Conservation (phyloP, 192 early-diverging fungal species). For the Dissophora ornata region DNA sequence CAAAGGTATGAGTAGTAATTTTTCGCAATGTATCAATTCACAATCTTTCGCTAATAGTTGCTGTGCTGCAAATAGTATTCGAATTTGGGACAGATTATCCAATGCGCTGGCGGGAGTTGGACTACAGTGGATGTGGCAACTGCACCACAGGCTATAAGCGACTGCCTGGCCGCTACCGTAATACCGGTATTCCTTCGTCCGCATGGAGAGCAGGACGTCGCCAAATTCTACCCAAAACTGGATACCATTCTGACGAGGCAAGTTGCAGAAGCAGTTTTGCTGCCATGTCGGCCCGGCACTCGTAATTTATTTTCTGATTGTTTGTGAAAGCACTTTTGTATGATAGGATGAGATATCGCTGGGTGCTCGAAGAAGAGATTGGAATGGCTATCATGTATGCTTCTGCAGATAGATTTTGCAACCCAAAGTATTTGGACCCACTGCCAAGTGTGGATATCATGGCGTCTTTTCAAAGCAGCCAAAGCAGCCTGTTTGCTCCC, state of each 20-base stretch:
- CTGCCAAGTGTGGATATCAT: slow-evolving; percentile 18
- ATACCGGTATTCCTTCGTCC: slow-evolving; percentile 33
- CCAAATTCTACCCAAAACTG: slow-evolving; percentile 1
- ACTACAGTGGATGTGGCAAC: not conserved
- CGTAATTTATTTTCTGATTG: not conserved
- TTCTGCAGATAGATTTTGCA: slow-evolving; percentile 43
- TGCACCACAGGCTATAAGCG: not conserved
- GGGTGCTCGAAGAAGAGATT: slow-evolving; percentile 43
- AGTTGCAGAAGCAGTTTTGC: not conserved
- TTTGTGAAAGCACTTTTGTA: not conserved
- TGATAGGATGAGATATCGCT: slow-evolving; percentile 44
- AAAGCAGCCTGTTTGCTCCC: no score
- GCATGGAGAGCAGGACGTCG: not conserved
- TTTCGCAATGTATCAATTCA: not conserved
- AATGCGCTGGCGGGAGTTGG: slow-evolving; percentile 35
- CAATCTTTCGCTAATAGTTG: not conserved
- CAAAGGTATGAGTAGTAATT: slow-evolving; percentile 13
- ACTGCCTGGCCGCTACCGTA: slow-evolving; percentile 18
- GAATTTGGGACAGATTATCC: slow-evolving; percentile 23
- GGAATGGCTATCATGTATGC: slow-evolving; percentile 36
- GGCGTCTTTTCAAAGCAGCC: slow-evolving; percentile 6
- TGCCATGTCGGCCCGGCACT: not conserved
- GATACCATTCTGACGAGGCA: slow-evolving; percentile 33
- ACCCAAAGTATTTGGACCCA: slow-evolving; percentile 31
- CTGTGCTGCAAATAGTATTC: slow-evolving; percentile 4